Conservation (phyloP, 1,284 basidiomycete species). For the Xerocomus nothofagi region DNA sequence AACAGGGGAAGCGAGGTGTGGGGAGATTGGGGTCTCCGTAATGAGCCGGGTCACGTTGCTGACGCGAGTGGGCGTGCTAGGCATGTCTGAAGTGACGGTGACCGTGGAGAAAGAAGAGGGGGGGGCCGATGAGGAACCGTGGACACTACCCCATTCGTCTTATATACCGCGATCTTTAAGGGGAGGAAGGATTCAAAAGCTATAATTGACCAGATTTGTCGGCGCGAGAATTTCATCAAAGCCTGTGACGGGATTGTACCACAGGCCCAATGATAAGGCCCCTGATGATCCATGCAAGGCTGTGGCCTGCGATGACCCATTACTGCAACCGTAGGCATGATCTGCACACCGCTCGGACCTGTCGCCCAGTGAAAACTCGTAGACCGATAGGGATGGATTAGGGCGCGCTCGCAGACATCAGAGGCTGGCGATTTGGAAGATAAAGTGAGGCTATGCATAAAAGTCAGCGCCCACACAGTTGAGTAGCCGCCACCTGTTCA, state of each 20-base stretch:
- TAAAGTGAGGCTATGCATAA: not conserved
- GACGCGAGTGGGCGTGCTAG: not conserved
- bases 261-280: not conserved
- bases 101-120: not conserved
- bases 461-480: not conserved
- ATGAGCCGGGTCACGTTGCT: not conserved
- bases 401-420: not conserved
- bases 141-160: not conserved
- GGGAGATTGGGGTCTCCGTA: constrained; percentile 10
- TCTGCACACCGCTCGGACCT: not conserved
- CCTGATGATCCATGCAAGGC: not conserved
- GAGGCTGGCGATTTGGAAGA: not conserved
- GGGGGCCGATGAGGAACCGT: not conserved
- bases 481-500: not conserved
- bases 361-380: not conserved
- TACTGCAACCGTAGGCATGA: not conserved
- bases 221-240: not conserved
- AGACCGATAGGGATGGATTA: not conserved
- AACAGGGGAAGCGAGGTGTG: constrained; percentile 14
- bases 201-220: not conserved
- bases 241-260: not conserved
- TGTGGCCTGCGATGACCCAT: not conserved
- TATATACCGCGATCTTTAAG: constrained; percentile 5
- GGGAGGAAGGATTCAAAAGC: not conserved
- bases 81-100: constrained; percentile 5